Percentiles rank a stretch among this genome's conserved stretches.
phyloP scores from a whole-genome alignment of 352 stramenopile species.

The Globisporangium irregulare region DNA sequence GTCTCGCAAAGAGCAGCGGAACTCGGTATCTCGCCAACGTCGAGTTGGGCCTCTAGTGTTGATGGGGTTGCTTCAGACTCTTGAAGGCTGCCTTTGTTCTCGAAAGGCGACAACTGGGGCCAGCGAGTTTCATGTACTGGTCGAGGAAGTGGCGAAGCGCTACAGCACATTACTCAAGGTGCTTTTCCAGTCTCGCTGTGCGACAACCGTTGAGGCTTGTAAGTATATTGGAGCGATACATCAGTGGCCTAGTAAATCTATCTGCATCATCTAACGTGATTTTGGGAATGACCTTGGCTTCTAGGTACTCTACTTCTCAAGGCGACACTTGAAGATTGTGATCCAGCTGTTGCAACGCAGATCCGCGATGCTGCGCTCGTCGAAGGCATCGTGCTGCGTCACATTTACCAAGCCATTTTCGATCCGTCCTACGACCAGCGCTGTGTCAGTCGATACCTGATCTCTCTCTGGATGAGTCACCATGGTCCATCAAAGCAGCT shows the following conservation, averaged over 20 bases:
- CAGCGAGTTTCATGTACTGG: slow-evolving; percentile 60
- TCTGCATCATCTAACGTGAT: background rate
- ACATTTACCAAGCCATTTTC: slow-evolving; percentile 93
- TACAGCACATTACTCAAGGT: slow-evolving; percentile 83
- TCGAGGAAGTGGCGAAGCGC: slow-evolving; percentile 69
- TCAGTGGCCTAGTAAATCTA: no score
- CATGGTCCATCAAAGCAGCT: slow-evolving; percentile 87
- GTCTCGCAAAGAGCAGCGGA: slow-evolving; percentile 18
- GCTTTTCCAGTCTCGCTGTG: slow-evolving; percentile 88
- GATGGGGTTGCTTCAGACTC: slow-evolving; percentile 89
- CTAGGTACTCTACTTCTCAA: slow-evolving; percentile 91
- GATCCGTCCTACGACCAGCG: slow-evolving; percentile 90
- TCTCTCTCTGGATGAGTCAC: slow-evolving; percentile 94
- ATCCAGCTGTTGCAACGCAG: slow-evolving; percentile 63
- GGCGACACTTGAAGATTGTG: slow-evolving; percentile 86
- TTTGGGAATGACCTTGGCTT: slow-evolving; percentile 26
- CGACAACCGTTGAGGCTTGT: slow-evolving; percentile 83
- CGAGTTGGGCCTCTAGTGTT: slow-evolving; percentile 79
- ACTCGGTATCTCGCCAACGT: slow-evolving; percentile 10
- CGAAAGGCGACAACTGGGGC: slow-evolving; percentile 80
- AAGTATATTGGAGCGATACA: slow-evolving; percentile 19
- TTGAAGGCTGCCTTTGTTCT: slow-evolving; percentile 91
- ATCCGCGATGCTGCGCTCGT: slow-evolving; percentile 93
- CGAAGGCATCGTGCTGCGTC: slow-evolving; percentile 90
- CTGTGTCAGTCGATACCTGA: slow-evolving; percentile 93